Conservation (phyloP, 1,139 yeast genomes). For the Zygosaccharomyces sapae region DNA sequence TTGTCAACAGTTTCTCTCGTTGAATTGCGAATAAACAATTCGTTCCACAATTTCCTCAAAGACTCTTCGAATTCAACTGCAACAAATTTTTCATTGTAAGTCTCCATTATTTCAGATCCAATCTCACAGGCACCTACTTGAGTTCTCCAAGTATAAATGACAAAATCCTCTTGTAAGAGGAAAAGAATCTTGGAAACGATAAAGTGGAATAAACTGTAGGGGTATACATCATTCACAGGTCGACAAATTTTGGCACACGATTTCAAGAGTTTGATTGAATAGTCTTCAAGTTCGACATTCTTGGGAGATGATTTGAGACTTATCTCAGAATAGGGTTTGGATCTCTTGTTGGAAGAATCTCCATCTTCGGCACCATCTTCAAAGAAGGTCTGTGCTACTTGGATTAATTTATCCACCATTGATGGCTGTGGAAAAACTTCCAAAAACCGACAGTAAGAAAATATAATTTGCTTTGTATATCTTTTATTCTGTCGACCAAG, state of each 20-base stretch:
- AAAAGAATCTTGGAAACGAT: conserved; percentile 22
- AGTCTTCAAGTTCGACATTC: conserved; percentile 41
- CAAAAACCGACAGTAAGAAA: conserved; percentile 48
- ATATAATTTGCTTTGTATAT: conserved; percentile 55
- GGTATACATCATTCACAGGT: conserved; percentile 17
- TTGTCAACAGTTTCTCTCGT: conserved; percentile 53
- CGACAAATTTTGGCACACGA: conserved; percentile 30
- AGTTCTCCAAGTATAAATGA: conserved; percentile 58
- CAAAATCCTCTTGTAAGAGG: conserved; percentile 36
- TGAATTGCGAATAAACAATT: conserved; percentile 37
- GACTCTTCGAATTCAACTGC: conserved; percentile 5
- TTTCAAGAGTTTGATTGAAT: conserved; percentile 35
- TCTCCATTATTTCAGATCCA: conserved; percentile 27
- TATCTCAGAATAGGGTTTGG: conserved; percentile 26
- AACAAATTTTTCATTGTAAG: conserved; percentile 17
- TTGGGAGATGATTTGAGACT: conserved; percentile 37
- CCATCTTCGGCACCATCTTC: conserved; percentile 11
- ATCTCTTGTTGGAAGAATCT: conserved; percentile 17
- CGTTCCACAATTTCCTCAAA: conserved; percentile 35
- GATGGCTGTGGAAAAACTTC: conserved; percentile 42
- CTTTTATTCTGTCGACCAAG: conserved; percentile 61
- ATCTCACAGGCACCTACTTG: conserved; percentile 46
- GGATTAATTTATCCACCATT: conserved; percentile 35
- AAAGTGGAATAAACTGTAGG: conserved; percentile 21
- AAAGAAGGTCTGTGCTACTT: conserved; percentile 29